Base-by-base conservation (phyloP, 179 eudicot genomes). In the Heliamphora pulchella region DNA sequence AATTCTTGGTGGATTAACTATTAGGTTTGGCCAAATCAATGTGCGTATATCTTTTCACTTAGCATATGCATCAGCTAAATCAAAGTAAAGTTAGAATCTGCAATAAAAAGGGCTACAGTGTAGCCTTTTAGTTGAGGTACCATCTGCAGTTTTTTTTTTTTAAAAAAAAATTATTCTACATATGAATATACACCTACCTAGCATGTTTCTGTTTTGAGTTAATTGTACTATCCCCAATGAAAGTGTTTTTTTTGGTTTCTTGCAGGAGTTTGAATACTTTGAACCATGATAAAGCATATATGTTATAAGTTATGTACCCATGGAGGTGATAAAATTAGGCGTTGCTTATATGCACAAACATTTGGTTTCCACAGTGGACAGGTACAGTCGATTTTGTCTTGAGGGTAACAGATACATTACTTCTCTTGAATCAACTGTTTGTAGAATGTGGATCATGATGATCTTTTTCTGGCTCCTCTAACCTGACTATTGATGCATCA, bases 251-350 rank as follows among this genome's bases (percentile, higher is more conserved):
- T 77, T 53, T 84, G 74, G 69, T 78, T 77, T 54, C 80, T 77
- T 31, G 80, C 74, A 6, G 71, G 22, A 20, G 41, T 65, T 82
- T 71, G 80, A 13, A 31, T 53, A 59, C 61, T 10, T 62, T 43
- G 66, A 76, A 73, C 67, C 31, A 94, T 94, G 98, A 83, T 92
- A 81, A 91, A 83, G 87, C 86, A 73, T n/a, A 71, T 79, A 66
- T 67, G 80, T 75, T 72, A 87, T 68, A 89, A 64, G 77, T 5
- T 86, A 31, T 81, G 79, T 78, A 59, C 74, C 54, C 79, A 78
- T 82, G 92, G 88, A 83, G 86, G 85, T 20, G 77, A 83, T 83
- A 84, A 86, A 77, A 46, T 83, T 44, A 78, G 84, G 81, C 86
- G 76, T 68, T 85, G 88, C 61, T 71, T 85, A 64, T 77, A 85